A percentile compares a stretch with the other conserved stretches of the same genome.
Conservation (phyloP, 2,329 filamentous ascomycete species). For the Trichophyton equinum region DNA sequence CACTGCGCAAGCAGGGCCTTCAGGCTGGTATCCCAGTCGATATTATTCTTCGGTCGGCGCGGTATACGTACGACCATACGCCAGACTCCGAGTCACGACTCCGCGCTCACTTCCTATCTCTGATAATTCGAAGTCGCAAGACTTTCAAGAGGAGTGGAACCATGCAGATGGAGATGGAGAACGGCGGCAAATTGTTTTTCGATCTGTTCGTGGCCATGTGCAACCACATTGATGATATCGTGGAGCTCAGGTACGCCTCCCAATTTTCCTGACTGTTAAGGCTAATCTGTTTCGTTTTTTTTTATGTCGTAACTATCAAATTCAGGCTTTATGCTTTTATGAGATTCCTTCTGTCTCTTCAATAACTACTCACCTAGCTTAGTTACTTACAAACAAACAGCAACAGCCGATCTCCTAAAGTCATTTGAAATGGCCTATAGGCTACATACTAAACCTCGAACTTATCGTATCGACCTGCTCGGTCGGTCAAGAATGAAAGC, state of each 20-base stretch:
- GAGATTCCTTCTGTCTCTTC: neutral
- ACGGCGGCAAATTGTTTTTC: constrained; percentile 89
- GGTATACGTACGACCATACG: constrained; percentile 92
- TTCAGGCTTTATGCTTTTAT: constrained; percentile 14
- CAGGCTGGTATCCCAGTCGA: constrained; percentile 85
- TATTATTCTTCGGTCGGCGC: constrained; percentile 80
- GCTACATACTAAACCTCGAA: constrained; percentile 19
- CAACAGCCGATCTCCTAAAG: constrained; percentile 41
- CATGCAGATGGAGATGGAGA: constrained; percentile 98
- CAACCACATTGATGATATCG: constrained; percentile 94
- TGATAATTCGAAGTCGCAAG: constrained; percentile 94
- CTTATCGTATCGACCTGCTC: constrained; percentile 4
- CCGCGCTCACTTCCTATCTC: constrained; percentile 90
- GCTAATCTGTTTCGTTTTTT: constrained; percentile 11
- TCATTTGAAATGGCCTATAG: constrained; percentile 35
- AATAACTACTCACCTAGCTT: neutral
- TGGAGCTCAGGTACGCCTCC: constrained; percentile 62
- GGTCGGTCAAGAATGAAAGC: neutral
- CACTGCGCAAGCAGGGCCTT: constrained; percentile 87
- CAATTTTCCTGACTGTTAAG: constrained; percentile 10
- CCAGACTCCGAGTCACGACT: constrained; percentile 84
- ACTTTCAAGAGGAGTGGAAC: constrained; percentile 97
- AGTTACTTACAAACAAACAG: constrained; percentile 20
- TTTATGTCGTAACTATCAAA: neutral
- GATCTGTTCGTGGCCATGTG: constrained; percentile 97